Percentiles rank a stretch among this genome's conserved stretches.
Evolutionary conservation across 2,329 filamentous ascomycete species (phyloP).

Genomic region (Xylariaceae sp.): DNA sequence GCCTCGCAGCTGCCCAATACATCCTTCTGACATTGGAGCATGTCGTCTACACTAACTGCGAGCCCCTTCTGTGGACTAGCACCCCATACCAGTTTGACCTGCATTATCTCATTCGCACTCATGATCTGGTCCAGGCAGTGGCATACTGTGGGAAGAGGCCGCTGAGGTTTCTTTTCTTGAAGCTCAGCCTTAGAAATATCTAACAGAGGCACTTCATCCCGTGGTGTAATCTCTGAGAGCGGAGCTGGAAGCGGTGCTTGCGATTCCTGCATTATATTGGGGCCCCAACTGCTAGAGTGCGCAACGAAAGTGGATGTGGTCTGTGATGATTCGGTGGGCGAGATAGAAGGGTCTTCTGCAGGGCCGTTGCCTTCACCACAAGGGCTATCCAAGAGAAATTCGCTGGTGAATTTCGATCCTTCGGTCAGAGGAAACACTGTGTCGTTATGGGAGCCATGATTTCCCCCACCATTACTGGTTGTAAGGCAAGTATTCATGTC

Average conservation of each 20-base stretch:
- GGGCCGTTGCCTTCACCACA: neutral
- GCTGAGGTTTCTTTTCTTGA: neutral
- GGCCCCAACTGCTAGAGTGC: neutral
- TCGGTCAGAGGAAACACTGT: neutral
- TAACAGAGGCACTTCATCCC: neutral
- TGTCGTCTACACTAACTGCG: constrained; percentile 13
- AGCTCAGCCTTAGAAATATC: neutral
- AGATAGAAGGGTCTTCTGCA: neutral
- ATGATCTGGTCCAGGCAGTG: constrained; percentile 11
- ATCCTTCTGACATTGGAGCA: constrained; percentile 18
- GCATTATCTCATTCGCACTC: constrained; percentile 14
- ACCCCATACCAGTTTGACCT: constrained; percentile 17
- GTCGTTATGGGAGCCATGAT: neutral
- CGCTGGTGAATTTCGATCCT: neutral
- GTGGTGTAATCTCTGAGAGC: neutral
- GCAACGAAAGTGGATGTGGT: neutral
- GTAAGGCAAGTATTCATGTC: neutral
- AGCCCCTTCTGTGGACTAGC: constrained; percentile 2
- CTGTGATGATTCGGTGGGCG: neutral
- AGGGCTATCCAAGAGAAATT: constrained; percentile 4
- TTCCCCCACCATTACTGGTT: constrained; percentile 1
- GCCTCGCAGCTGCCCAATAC: constrained; percentile 11
- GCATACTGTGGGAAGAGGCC: neutral
- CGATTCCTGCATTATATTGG: neutral
- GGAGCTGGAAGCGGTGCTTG: neutral